These are phyloP conservation scores for Cutaneotrichosporon cavernicola DNA, from an alignment of 1,284 basidiomycete species.

Conservation along the genomic window DNA sequence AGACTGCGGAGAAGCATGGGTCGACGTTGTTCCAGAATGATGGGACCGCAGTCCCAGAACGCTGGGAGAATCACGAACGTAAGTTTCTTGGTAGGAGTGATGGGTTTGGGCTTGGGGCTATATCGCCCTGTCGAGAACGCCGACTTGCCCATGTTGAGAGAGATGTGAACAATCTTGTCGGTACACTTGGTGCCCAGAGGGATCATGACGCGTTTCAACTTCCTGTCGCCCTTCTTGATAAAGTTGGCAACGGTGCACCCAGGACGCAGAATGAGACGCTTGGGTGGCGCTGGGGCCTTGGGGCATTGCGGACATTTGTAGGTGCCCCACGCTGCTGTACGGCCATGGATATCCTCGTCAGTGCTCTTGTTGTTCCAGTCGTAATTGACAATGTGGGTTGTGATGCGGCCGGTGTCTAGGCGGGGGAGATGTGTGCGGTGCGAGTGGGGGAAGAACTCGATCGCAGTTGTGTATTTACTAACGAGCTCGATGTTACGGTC, in stretches of 20 bases:
- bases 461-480: neutral
- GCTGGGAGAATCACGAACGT: constrained; percentile 12
- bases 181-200: neutral
- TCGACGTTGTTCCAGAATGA: neutral
- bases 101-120: neutral
- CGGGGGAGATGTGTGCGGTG: constrained; percentile 1
- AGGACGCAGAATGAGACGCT: constrained; percentile 8
- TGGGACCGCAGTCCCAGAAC: constrained; percentile 12
- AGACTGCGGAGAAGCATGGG: neutral
- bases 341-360: neutral
- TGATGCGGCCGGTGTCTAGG: neutral
- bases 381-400: constrained; percentile 10
- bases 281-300: neutral
- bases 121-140: neutral
- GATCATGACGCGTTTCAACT: neutral
- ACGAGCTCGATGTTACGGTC: neutral
- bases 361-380: neutral
- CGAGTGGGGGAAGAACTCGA: constrained; percentile 11
- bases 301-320: constrained; percentile 6
- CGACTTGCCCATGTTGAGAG: neutral
- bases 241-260: neutral
- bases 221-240: neutral
- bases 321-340: neutral
- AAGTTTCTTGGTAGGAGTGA: neutral
- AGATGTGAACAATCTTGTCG: constrained; percentile 4